Base-by-base conservation (phyloP, 148 eudicot species). In the Chenopodium suecicum region DNA sequence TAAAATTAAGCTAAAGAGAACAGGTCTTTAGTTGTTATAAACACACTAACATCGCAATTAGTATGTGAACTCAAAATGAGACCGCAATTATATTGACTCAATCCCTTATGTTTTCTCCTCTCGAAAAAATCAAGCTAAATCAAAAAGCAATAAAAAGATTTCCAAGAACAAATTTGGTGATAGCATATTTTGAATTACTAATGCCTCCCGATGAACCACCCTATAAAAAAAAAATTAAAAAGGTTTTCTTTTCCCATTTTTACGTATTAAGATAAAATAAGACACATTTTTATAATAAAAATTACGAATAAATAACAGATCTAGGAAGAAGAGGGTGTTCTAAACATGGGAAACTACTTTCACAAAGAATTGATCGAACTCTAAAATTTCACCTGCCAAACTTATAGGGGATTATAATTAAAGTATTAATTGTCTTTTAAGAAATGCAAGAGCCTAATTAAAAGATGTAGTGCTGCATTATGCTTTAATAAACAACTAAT, bases 381-480 rank as follows among this genome's bases (percentile, higher is more conserved):
- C 52, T 32, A 25, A 4, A 71, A 76, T 76, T 56, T 73, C 65
- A 60, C 70, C 70, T 76, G 60, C 4, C 62, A 56, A 56, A 56
- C 6, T 17, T 56, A 17, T 5, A 37, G 44, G 44, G 44, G 44
- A 37, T 0, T 37, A 37, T 37, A 37, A 37, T 37, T 17, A 65
- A 64, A 52, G 46, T 74, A 83, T 60, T 67, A 60, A 32, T 23
- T 62, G 54, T 25, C 46, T 32, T 64, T 75, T 34, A 54, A 76
- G 60, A 67, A 25, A 25, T 74, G 69, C 27, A 67, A 67, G 60
- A 41, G 82, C 81, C 58, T 69, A 37, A 37, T 37, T 37, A 50
- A 44, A 74, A 83, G 80, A 80, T 80, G 83, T 31, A 31, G 32
- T 84, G 80, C 83, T 69, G 50, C 80, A 79, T 84, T 68, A 75